Conservation (phyloP, 371 early-diverging fungal species). For the Coemansia sp. region DNA sequence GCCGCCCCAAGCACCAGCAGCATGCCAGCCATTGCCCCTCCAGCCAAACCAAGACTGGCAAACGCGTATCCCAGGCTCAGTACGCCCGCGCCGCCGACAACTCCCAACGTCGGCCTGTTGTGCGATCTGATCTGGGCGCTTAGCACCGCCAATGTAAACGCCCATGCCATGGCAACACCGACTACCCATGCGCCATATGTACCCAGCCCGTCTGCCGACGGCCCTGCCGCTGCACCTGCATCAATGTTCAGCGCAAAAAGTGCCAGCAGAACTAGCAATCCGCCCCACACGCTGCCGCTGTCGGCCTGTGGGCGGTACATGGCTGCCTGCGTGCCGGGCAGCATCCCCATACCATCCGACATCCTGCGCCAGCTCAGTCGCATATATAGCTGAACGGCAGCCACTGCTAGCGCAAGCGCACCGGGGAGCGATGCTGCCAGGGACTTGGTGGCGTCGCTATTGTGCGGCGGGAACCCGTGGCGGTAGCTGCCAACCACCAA, state of each 20-base stretch:
- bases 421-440: not conserved
- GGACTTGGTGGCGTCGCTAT: not conserved
- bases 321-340: not conserved
- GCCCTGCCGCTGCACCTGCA: not conserved
- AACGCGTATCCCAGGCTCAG: not conserved
- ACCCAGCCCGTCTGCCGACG: not conserved
- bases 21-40: not conserved
- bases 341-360: not conserved
- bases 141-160: not conserved
- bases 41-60: too few species aligned
- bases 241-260: slow-evolving; percentile 10
- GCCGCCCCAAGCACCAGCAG: not conserved
- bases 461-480: slow-evolving; percentile 1
- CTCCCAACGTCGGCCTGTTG: not conserved
- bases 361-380: too few species aligned
- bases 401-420: not conserved
- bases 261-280: slow-evolving; percentile 37
- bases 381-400: slow-evolving; percentile 1
- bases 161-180: slow-evolving; percentile 14
- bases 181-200: not conserved
- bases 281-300: slow-evolving; percentile 39
- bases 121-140: not conserved
- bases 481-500: not conserved
- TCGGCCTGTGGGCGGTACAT: slow-evolving; percentile 33
- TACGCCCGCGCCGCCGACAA: not conserved